These are phyloP conservation scores for Diplodia sapinea DNA, from an alignment of 2,329 filamentous ascomycete species.

Conservation along the genomic window DNA sequence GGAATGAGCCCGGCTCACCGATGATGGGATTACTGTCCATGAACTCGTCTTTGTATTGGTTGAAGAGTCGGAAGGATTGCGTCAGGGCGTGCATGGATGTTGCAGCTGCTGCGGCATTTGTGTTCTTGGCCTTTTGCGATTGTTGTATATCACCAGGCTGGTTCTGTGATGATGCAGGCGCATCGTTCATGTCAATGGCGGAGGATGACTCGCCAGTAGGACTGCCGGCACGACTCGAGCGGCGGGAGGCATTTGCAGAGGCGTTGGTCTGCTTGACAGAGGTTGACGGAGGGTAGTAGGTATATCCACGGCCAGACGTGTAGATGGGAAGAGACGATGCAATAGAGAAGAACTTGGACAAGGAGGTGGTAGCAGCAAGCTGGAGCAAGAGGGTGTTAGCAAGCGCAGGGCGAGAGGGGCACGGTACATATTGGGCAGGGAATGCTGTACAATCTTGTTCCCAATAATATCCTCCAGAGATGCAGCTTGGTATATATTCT, in stretches of 20 bases:
- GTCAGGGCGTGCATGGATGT: conserved; percentile 41
- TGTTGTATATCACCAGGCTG: conserved; percentile 8
- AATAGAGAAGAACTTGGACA: conserved; percentile 61
- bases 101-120: conserved; percentile 33
- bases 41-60: conserved; percentile 64
- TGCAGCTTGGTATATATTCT: conserved; percentile 67
- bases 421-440: conserved; percentile 32
- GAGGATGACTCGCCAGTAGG: conserved; percentile 37
- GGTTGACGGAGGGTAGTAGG: conserved; percentile 59
- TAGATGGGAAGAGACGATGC: conserved; percentile 62
- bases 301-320: conserved; percentile 64
- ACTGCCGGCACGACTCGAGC: conserved; percentile 48
- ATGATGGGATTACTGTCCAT: conserved; percentile 68
- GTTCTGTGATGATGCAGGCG: conserved; percentile 34
- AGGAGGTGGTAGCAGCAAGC: conserved; percentile 61
- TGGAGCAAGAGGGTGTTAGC: conserved; percentile 38
- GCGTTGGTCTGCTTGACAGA: conserved; percentile 40
- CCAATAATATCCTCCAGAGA: conserved; percentile 64
- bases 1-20: conserved; percentile 68
- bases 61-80: conserved; percentile 58
- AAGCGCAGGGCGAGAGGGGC: conserved; percentile 16
- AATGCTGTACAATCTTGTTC: conserved; percentile 54
- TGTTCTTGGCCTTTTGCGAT: conserved; percentile 11
- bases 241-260: conserved; percentile 42
- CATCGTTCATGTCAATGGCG: conserved; percentile 34